Base-by-base conservation (phyloP, 768 basidiomycete species). In the Termitomyces sp. region DNA sequence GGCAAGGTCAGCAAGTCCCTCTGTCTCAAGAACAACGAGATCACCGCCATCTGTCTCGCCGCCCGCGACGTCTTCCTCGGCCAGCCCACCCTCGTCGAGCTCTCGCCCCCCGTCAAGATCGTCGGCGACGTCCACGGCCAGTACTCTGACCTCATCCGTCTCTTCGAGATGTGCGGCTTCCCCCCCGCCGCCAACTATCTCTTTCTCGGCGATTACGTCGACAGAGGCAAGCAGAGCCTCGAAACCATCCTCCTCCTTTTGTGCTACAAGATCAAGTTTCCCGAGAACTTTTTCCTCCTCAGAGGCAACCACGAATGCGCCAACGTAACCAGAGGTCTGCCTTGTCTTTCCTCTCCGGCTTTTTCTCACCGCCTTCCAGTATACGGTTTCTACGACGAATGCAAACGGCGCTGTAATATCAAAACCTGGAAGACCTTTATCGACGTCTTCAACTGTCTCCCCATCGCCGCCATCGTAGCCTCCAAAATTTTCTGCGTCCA, bases 341-440 rank as follows among this genome's bases (percentile, higher is more conserved):
- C 11, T 56, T 5, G 40, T 54, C 20, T 11, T 62, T 40, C 51
- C 61, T 33, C 36, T 50, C 22, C 20, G 60, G 18, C 52, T 44
- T 56, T 59, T 62, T 55, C 62, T 63, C 32, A 67, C 62, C 54
- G 61, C 45, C 38, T 52, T 55, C 32, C 68, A 98, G 97, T 98
- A 22, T 99, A 99, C 67, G 97, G 97, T 28, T 99, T 99, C 76
- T 99, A 99, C 72, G 97, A 98, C 76, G 97, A 99, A 76, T 99
- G 97, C 81, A 99, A 99, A 76, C 88, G 97, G 69, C 85, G 97
- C 62, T 97, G 94, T 81, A 98, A 96, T 72, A 94, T 98, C 81
- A 99, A 98, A 78, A 95, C 92, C 28, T 99, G 97, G 97, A 98
- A 96, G 76, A 95, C 94, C 2, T 98, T 99, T 72, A 92, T 98